Conservation (phyloP, 1,284 basidiomycete genomes). For the Trametes sp. region DNA sequence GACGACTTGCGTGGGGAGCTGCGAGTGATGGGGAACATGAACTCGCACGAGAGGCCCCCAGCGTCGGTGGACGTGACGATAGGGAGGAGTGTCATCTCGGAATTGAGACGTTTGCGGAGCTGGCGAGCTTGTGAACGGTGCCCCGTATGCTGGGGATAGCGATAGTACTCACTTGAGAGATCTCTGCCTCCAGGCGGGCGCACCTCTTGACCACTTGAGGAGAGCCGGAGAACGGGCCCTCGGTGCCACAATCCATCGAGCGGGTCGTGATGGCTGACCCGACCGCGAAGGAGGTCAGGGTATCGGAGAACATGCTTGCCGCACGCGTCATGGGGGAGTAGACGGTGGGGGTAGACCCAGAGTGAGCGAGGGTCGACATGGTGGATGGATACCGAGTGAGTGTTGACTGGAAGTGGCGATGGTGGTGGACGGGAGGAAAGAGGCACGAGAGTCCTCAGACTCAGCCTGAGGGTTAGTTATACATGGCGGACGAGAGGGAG, state of each 20-base stretch:
- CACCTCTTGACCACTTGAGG: conserved; percentile 10
- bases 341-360: conserved; percentile 9
- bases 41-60: conserved; percentile 13
- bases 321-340: conserved; percentile 7
- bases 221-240: conserved; percentile 3
- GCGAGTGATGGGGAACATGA: conserved; percentile 12
- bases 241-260: conserved; percentile 6
- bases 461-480: background rate
- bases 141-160: background rate
- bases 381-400: background rate
- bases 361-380: conserved; percentile 5
- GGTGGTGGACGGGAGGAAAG: conserved; percentile 3
- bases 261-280: background rate
- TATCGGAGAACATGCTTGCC: conserved; percentile 13
- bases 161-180: background rate
- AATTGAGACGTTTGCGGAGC: conserved; percentile 15
- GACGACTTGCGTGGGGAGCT: conserved; percentile 4
- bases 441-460: background rate
- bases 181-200: conserved; percentile 11
- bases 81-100: conserved; percentile 7
- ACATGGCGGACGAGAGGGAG: background rate
- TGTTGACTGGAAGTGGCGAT: background rate
- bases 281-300: background rate
- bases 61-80: conserved; percentile 11
- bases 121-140: background rate